Base-by-base conservation (phyloP, 805 yeast genomes). In the Saccharomycopsis malanga region DNA sequence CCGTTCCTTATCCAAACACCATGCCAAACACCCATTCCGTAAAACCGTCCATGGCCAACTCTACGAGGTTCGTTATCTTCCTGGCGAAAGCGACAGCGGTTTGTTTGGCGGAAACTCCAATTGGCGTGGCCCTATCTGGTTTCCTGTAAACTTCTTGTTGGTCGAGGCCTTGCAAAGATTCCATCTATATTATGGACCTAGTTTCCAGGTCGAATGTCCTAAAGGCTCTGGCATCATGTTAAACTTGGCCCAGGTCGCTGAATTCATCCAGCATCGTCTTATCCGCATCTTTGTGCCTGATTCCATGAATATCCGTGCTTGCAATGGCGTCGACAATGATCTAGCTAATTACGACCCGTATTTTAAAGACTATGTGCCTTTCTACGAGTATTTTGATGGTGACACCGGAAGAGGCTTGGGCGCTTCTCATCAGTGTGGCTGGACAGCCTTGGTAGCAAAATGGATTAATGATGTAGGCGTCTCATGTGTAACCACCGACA, bases 41-140 rank as follows among this genome's bases (percentile, higher is more conserved):
- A 85, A 87, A 91, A 74, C 80, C 54, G 95, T 88, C 38, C 73
- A 85, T 61, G 94, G 94, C 15, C 72, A 77, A 55, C 69, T 72
- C 34, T 88, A 81, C 64, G 68, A 71, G 39, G 89, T 87, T 27
- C 74, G 75, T 50, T 87, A 87, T 63, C 73, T 87, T 45, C 83
- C 95, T 4, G 96, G 95, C 25, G 95, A 87, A 60, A 83, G 94
- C 24, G 91, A 87, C 60, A 82, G 94, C 4, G 95, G 95, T 4
- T 76, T 89, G 77, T 88, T 88, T 72, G 97, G 97, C 43, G 97
- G 97, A 50, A 88, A 88, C 63, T 87, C 96, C 20, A 88, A 88
- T 65, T 88, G 97, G 97, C 75, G 97, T 63, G 97, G 97, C 2
- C 96, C 97, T 14, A 87, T 88, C 56, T 88, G 97, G 97, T 87